phyloP scores from a whole-genome alignment of 108 stramenopile genomes.

The Nitzschia sp. region DNA sequence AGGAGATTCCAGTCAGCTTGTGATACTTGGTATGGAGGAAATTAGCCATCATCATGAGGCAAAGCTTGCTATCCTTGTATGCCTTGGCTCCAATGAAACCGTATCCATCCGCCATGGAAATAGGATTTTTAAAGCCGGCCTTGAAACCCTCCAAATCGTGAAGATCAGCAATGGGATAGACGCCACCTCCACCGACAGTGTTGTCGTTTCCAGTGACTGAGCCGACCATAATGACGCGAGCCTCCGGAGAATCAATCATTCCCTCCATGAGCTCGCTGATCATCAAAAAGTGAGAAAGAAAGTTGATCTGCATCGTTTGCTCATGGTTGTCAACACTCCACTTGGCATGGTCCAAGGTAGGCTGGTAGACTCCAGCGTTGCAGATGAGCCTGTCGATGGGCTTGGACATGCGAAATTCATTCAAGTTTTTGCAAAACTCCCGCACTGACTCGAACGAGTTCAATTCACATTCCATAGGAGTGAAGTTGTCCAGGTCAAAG shows the following conservation, averaged over 20 bases:
- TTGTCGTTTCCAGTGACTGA: slow-evolving; percentile 91
- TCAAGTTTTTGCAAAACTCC: slow-evolving; percentile 71
- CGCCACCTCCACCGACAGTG: slow-evolving; percentile 91
- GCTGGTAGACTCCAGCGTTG: slow-evolving; percentile 91
- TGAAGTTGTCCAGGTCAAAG: slow-evolving; percentile 77
- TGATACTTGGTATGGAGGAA: slow-evolving; percentile 70
- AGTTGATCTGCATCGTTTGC: slow-evolving; percentile 93
- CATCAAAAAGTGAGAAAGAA: slow-evolving; percentile 88
- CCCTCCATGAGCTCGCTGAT: slow-evolving; percentile 59
- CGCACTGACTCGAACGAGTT: slow-evolving; percentile 88
- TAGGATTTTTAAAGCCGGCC: slow-evolving; percentile 81
- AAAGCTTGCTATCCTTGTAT: slow-evolving; percentile 91
- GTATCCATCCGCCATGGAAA: slow-evolving; percentile 90
- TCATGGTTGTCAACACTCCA: slow-evolving; percentile 88
- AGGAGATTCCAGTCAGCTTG: slow-evolving; percentile 67
- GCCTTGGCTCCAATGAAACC: slow-evolving; percentile 91
- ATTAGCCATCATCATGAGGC: slow-evolving; percentile 74
- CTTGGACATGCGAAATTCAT: slow-evolving; percentile 69
- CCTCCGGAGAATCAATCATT: slow-evolving; percentile 71
- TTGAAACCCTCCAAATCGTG: slow-evolving; percentile 86
- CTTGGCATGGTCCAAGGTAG: slow-evolving; percentile 79
- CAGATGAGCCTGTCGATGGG: slow-evolving; percentile 89
- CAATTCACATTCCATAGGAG: slow-evolving; percentile 84
- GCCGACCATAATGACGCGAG: slow-evolving; percentile 84
- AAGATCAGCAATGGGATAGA: slow-evolving; percentile 90